Base-by-base conservation (phyloP, 2,329 filamentous ascomycete species). In the Ophioceras dolichostomum region DNA sequence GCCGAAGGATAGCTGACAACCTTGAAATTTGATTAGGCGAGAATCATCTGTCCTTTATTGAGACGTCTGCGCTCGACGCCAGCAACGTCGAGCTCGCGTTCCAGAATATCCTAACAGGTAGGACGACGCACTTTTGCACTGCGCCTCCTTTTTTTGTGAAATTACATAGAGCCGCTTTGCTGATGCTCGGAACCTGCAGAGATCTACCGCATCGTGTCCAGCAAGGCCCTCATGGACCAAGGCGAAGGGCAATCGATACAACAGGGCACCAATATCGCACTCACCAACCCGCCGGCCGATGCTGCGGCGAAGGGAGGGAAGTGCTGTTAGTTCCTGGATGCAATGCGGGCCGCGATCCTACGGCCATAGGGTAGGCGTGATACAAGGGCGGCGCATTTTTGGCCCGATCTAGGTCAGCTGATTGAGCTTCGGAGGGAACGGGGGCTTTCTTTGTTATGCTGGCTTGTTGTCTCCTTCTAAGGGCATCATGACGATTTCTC, bases 71-170 rank as follows among this genome's bases (percentile, higher is more conserved):
- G 46, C 80, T 98, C 53, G 91, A 98, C 59, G 91, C 91, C 52
- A 96, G 87, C 76, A 98, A 98, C 58, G 91, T 98, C 48, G 91
- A 98, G 68, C 79, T 96, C 56, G 91, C 91, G 43, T 96, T 98
- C 76, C 89, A 98, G 68, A 96, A 96, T 66, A 98, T 98, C 58
- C 72, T 98, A 59, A 98, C 91, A 57, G 89, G 89, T 95, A 73
- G 44, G 74, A 60, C 20, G 10, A 10, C 10, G 10, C 13, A 9
- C 18, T 28, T 29, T 19, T 18, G 12, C 17, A 22, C 27, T 43
- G 46, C 33, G 43, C 16, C 34, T 29, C n/a, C n/a, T n/a, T n/a
- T n/a, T n/a, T n/a, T n/a, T n/a, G n/a, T n/a, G n/a, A n/a, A n/a
- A n/a, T n/a, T n/a, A n/a, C n/a, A n/a, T n/a, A n/a, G n/a, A n/a